These are phyloP conservation scores for Pseudocercospora eumusae DNA, from an alignment of 2,329 filamentous ascomycete genomes.

Conservation along the genomic window DNA sequence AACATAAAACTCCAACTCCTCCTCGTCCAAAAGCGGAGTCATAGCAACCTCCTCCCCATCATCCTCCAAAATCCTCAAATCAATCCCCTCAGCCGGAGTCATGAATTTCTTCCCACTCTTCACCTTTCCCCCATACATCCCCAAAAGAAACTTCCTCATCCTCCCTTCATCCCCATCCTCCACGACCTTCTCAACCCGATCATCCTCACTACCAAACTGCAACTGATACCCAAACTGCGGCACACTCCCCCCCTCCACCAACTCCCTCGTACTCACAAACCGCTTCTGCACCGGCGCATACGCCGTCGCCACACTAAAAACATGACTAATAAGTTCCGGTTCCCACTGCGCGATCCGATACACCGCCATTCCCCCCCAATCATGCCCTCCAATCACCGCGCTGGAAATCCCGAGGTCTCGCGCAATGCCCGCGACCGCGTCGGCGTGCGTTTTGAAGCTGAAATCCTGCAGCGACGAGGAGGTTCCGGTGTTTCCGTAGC, in stretches of 20 bases:
- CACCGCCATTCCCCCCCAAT: constrained; percentile 80
- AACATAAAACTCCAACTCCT: constrained; percentile 77
- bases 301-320: constrained; percentile 79
- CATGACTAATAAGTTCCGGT: constrained; percentile 68
- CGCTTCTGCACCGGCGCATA: constrained; percentile 58
- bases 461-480: constrained; percentile 57
- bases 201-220: constrained; percentile 59
- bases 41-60: constrained; percentile 49
- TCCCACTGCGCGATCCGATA: constrained; percentile 75
- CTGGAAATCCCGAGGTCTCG: constrained; percentile 55
- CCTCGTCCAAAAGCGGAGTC: constrained; percentile 62
- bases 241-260: constrained; percentile 56
- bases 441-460: constrained; percentile 68
- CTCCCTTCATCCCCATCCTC: constrained; percentile 47
- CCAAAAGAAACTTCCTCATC: constrained; percentile 69
- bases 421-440: constrained; percentile 74
- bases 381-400: constrained; percentile 86
- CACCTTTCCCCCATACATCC: constrained; percentile 67
- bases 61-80: constrained; percentile 56
- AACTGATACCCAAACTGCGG: constrained; percentile 83
- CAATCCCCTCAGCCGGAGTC: constrained; percentile 60
- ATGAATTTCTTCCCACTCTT: constrained; percentile 61
- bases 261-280: constrained; percentile 60
- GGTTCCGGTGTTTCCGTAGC: constrained; percentile 69
- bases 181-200: constrained; percentile 58